These are phyloP conservation scores for Aureobasidium sp. DNA, from an alignment of 2,329 filamentous ascomycete genomes.

Conservation along the genomic window DNA sequence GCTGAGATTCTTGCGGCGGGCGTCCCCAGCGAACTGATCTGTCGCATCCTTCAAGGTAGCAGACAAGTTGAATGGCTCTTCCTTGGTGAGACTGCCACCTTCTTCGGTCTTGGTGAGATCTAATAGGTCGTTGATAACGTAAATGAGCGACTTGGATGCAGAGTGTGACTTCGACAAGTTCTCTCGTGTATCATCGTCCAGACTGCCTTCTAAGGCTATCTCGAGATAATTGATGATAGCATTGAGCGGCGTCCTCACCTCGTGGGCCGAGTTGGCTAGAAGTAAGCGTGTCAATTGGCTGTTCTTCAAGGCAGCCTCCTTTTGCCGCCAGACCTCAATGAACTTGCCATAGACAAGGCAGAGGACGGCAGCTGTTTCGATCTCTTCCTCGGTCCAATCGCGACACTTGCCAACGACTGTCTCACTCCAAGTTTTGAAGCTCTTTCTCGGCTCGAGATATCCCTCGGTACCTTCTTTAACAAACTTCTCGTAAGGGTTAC, in stretches of 20 bases:
- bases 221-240: conserved; percentile 94
- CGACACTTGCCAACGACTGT: conserved; percentile 72
- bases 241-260: conserved; percentile 83
- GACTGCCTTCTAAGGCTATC: conserved; percentile 71
- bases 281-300: conserved; percentile 72
- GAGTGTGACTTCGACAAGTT: conserved; percentile 80
- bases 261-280: conserved; percentile 81
- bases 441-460: conserved; percentile 68
- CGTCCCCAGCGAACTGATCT: conserved; percentile 64
- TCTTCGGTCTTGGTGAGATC: conserved; percentile 85
- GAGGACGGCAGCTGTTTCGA: conserved; percentile 80
- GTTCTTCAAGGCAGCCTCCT: conserved; percentile 73
- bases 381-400: conserved; percentile 82
- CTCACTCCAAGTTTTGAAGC: conserved; percentile 76
- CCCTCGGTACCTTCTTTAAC: conserved; percentile 63
- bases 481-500: conserved; percentile 75
- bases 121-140: conserved; percentile 86
- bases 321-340: conserved; percentile 88
- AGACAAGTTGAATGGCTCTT: conserved; percentile 68
- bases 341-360: conserved; percentile 85
- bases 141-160: conserved; percentile 84
- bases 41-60: conserved; percentile 69
- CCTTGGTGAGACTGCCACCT: conserved; percentile 67
- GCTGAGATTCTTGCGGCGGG: conserved; percentile 62
- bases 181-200: conserved; percentile 77